Evolutionary conservation across 495 filamentous ascomycete species (phyloP).

Genomic region (Haplographium delicatum): DNA sequence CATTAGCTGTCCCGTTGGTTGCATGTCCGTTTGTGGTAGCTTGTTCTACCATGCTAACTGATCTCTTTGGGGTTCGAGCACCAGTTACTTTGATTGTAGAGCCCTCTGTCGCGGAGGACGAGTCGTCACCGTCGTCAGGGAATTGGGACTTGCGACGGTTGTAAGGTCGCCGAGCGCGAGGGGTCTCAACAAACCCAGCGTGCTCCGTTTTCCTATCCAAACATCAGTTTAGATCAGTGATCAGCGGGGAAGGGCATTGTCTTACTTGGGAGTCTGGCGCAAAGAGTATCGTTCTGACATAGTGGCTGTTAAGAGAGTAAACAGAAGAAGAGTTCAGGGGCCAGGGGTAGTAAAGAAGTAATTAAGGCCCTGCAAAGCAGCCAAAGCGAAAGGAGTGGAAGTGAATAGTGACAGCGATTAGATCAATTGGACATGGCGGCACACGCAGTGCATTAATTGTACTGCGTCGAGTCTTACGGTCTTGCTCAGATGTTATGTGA

Average conservation of each 20-base stretch:
- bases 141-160: slow-evolving; percentile 38
- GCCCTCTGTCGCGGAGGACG: slow-evolving; percentile 22
- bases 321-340: too few species aligned
- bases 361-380: slow-evolving; percentile 2
- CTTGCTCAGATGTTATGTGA: neutral
- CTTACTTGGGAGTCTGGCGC: slow-evolving; percentile 45
- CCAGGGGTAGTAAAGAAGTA: slow-evolving; percentile 9
- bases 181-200: slow-evolving; percentile 54
- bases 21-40: slow-evolving; percentile 17
- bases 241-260: neutral
- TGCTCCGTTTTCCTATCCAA: slow-evolving; percentile 48
- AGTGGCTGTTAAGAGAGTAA: slow-evolving; percentile 1
- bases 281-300: slow-evolving; percentile 39
- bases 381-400: slow-evolving; percentile 1
- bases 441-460: neutral
- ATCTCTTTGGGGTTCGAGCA: slow-evolving; percentile 24
- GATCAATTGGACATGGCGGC: slow-evolving; percentile 5
- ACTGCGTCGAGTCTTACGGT: neutral
- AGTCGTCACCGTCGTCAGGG: slow-evolving; percentile 19
- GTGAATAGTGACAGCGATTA: neutral
- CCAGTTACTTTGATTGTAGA: slow-evolving; percentile 18
- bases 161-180: slow-evolving; percentile 35
- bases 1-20: slow-evolving; percentile 22
- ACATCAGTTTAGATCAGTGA: slow-evolving; percentile 1
- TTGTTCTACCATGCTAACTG: slow-evolving; percentile 28